These are phyloP conservation scores for Myrica gale DNA, from an alignment of 306 rosid species.

Conservation along the genomic window DNA sequence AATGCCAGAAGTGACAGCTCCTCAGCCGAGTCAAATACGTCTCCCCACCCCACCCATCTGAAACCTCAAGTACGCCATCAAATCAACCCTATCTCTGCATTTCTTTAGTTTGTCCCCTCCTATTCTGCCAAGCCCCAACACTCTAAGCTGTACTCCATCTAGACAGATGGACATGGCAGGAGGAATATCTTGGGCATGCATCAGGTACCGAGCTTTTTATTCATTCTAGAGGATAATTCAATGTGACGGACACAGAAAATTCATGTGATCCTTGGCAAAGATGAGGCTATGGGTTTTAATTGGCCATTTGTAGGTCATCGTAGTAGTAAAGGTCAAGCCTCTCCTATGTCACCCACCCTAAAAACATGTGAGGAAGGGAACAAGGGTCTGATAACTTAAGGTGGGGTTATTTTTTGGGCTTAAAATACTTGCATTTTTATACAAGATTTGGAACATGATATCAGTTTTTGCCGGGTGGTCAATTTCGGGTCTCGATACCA, in stretches of 20 bases:
- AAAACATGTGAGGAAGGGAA: constrained; percentile 37
- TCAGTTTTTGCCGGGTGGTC: constrained; percentile 31
- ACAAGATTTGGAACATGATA: constrained; percentile 15
- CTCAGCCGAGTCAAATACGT: constrained; percentile 26
- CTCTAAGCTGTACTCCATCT: constrained; percentile 38
- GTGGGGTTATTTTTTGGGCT: not conserved
- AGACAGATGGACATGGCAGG: constrained; percentile 3
- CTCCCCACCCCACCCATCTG: not conserved
- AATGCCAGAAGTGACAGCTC: constrained; percentile 50
- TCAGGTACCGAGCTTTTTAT: too few species aligned
- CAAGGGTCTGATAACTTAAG: constrained; percentile 21
- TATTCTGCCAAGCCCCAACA: constrained; percentile 37
- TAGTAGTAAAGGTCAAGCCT: constrained; percentile 22
- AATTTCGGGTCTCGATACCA: constrained; percentile 62
- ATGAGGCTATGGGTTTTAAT: not conserved
- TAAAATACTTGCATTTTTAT: not conserved
- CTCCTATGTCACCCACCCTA: constrained; percentile 42
- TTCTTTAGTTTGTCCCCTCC: constrained; percentile 41
- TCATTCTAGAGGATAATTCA: not conserved
- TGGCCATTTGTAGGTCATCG: not conserved
- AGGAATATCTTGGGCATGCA: not conserved
- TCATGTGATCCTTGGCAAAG: not conserved
- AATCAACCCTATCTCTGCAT: constrained; percentile 34
- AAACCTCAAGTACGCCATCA: constrained; percentile 17
- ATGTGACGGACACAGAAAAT: not conserved